Conservation (phyloP, 176 grass and related monocot species). For the Paspalum vaginatum region DNA sequence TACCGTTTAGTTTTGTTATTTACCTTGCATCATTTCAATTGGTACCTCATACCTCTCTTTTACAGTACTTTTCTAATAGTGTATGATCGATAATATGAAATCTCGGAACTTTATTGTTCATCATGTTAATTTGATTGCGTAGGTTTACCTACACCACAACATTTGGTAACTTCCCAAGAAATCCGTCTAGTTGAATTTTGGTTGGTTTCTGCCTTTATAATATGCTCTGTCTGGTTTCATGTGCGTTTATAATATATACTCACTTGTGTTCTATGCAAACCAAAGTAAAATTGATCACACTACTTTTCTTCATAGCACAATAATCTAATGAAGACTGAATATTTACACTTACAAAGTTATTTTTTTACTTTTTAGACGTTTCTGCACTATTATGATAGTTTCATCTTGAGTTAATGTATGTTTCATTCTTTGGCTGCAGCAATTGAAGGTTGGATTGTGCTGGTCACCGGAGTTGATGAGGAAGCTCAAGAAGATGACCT, state of each 20-base stretch:
- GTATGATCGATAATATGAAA: background rate
- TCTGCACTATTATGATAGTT: background rate
- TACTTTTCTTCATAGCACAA: background rate
- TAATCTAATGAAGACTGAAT: background rate
- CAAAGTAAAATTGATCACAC: background rate
- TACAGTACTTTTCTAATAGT: background rate
- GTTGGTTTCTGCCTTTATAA: no score
- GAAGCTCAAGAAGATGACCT: conserved; percentile 89
- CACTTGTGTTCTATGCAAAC: background rate
- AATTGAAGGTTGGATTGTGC: conserved; percentile 89
- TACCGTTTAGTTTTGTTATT: background rate
- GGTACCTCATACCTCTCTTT: background rate
- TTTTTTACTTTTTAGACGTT: conserved; percentile 1
- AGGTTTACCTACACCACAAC: background rate
- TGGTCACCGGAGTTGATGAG: conserved; percentile 84
- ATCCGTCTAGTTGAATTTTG: background rate
- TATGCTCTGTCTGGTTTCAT: background rate
- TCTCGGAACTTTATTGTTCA: background rate
- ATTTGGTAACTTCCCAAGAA: background rate
- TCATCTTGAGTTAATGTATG: conserved; percentile 17
- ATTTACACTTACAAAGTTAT: background rate
- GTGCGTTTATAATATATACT: background rate
- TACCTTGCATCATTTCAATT: background rate
- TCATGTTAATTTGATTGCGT: background rate
- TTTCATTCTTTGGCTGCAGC: conserved; percentile 45